Evolutionary conservation across 2,329 filamentous ascomycete genomes (phyloP).

Genomic region (Daldinia sp.): DNA sequence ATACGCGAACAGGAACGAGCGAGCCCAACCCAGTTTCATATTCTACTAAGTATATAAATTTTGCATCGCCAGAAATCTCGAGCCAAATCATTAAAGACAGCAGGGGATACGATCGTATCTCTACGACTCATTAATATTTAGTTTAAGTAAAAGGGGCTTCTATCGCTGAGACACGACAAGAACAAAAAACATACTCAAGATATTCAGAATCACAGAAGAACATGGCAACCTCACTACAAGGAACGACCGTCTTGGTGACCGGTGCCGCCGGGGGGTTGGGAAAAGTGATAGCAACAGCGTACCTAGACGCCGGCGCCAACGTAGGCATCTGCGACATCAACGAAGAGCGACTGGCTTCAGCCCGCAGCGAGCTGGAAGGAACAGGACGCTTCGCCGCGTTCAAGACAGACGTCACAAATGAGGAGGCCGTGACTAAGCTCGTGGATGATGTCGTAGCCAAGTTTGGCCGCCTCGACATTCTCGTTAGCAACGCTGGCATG

Average conservation of each 20-base stretch:
- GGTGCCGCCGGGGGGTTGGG: constrained; percentile 48
- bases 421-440: constrained; percentile 43
- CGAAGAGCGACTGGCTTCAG: constrained; percentile 28
- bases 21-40: not conserved
- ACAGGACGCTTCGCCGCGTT: constrained; percentile 39
- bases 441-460: constrained; percentile 35
- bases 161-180: not conserved
- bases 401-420: constrained; percentile 45
- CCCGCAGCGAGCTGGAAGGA: constrained; percentile 23
- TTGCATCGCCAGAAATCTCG: not conserved
- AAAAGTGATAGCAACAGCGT: constrained; percentile 44
- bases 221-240: constrained; percentile 32
- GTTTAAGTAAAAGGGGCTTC: not conserved
- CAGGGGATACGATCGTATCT: not conserved
- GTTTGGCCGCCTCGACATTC: constrained; percentile 31
- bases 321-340: constrained; percentile 48
- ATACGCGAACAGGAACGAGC: not conserved
- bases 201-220: not conserved
- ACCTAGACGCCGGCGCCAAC: constrained; percentile 45
- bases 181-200: not conserved
- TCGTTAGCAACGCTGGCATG: constrained; percentile 36
- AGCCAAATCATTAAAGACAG: not conserved
- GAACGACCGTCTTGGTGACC: constrained; percentile 47
- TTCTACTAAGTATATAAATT: not conserved
- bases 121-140: not conserved